Conservation (phyloP, 352 stramenopile species). For the Phytophthora sansomeana region DNA sequence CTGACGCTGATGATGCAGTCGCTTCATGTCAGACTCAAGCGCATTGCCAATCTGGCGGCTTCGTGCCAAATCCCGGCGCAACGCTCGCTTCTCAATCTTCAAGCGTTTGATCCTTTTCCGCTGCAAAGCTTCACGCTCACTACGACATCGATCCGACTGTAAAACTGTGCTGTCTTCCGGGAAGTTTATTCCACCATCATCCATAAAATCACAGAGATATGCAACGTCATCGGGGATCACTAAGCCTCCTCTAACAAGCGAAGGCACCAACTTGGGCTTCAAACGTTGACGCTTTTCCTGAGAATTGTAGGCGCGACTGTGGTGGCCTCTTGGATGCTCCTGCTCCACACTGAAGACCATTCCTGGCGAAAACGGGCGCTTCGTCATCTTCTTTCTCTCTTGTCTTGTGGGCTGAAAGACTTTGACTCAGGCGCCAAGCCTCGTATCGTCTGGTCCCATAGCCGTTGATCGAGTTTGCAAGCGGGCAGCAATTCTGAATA, state of each 20-base stretch:
- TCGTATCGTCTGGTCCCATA: no score
- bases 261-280: not conserved
- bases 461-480: not conserved
- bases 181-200: not conserved
- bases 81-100: slow-evolving; percentile 2
- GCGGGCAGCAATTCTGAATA: no score
- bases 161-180: no score
- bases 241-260: no score
- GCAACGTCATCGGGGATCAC: slow-evolving; percentile 12
- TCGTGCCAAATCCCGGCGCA: slow-evolving; percentile 12
- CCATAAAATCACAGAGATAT: slow-evolving; percentile 10
- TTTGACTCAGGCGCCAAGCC: no score
- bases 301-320: not conserved
- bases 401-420: no score
- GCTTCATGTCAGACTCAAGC: slow-evolving; percentile 17
- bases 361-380: no score
- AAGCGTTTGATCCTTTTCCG: slow-evolving; percentile 9
- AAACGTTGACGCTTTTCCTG: not conserved
- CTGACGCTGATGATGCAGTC: slow-evolving; percentile 9
- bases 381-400: no score
- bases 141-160: not conserved
- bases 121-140: not conserved
- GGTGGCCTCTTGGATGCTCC: not conserved
- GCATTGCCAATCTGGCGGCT: slow-evolving; percentile 13
- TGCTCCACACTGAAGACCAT: no score